These are phyloP conservation scores for Penicillium taxi DNA, from an alignment of 495 filamentous ascomycete genomes.

Conservation along the genomic window DNA sequence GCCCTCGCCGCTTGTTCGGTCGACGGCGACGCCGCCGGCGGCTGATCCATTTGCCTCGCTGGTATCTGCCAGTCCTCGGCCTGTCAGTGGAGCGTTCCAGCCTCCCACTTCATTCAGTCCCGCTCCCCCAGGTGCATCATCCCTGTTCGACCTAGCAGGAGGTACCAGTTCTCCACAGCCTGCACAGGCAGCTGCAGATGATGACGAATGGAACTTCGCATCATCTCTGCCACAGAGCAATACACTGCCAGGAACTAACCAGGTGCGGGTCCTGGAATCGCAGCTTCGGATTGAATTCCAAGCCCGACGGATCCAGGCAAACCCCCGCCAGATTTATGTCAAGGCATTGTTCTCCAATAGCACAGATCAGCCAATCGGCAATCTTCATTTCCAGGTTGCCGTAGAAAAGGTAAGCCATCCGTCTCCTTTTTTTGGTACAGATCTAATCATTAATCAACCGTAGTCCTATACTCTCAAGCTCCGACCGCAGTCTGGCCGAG, in stretches of 20 bases:
- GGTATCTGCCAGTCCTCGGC: conserved; percentile 46
- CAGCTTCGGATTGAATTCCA: conserved; percentile 47
- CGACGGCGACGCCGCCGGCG: conserved; percentile 30
- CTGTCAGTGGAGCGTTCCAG: conserved; percentile 28
- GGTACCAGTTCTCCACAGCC: conserved; percentile 13
- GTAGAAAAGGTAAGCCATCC: conserved; percentile 72
- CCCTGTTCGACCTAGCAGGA: conserved; percentile 38
- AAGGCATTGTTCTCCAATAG: conserved; percentile 70
- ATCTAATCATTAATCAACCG: conserved; percentile 1
- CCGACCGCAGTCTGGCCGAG: conserved; percentile 72
- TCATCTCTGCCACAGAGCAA: conserved; percentile 68
- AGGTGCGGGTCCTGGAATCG: conserved; percentile 52
- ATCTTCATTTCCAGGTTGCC: conserved; percentile 84
- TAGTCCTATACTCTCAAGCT: conserved; percentile 70
- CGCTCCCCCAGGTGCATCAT: conserved; percentile 25
- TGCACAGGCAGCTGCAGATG: conserved; percentile 26
- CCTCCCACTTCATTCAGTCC: conserved; percentile 14
- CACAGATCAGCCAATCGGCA: conserved; percentile 58
- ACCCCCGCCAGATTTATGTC: conserved; percentile 46
- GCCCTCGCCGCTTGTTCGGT: conserved; percentile 25
- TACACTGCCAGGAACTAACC: conserved; percentile 47
- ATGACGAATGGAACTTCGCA: conserved; percentile 90
- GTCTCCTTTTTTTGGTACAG: background rate
- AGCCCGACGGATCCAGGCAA: conserved; percentile 30
- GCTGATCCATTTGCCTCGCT: conserved; percentile 67